Evolutionary conservation across 768 basidiomycete genomes (phyloP).

Genomic region (Nidula microcarpa): DNA sequence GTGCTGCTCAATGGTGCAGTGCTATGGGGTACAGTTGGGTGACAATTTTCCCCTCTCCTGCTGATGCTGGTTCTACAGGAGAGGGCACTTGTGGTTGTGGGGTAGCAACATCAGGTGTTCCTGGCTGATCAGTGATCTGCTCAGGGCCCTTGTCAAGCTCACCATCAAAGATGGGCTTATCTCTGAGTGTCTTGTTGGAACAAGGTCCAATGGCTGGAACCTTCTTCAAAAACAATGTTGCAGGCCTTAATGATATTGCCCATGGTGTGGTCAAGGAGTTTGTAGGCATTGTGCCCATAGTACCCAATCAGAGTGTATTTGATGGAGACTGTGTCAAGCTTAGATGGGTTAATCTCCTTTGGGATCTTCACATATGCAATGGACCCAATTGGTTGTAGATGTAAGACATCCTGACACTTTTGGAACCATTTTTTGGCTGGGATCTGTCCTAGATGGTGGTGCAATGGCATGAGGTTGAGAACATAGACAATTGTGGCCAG

Average conservation of each 20-base stretch:
- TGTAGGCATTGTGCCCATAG: slow-evolving; percentile 9
- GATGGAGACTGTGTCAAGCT: slow-evolving; percentile 11
- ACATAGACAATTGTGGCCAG: no score
- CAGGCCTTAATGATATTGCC: slow-evolving; percentile 8
- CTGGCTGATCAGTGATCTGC: no score
- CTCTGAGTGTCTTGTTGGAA: no score
- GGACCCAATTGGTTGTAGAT: slow-evolving; percentile 20
- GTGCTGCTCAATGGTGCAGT: no score
- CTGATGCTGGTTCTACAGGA: no score
- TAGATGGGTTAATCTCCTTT: slow-evolving; percentile 12
- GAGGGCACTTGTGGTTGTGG: no score
- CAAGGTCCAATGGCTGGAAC: slow-evolving; percentile 7
- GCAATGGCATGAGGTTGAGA: no score
- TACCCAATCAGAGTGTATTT: slow-evolving; percentile 14
- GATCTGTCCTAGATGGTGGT: slow-evolving; percentile 8
- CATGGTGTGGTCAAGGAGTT: slow-evolving; percentile 5
- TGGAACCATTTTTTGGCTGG: slow-evolving; percentile 12
- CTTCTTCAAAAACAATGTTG: slow-evolving; percentile 19
- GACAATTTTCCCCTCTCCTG: no score
- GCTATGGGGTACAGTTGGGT: no score
- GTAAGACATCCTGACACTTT: slow-evolving; percentile 12
- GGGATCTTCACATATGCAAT: slow-evolving; percentile 17
- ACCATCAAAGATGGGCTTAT: no score
- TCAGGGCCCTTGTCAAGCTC: no score
- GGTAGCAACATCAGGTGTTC: no score